A percentile compares a stretch with the other conserved stretches of the same genome.
Conservation (phyloP, 2,329 filamentous ascomycete genomes). For the Penicillium olsonii region DNA sequence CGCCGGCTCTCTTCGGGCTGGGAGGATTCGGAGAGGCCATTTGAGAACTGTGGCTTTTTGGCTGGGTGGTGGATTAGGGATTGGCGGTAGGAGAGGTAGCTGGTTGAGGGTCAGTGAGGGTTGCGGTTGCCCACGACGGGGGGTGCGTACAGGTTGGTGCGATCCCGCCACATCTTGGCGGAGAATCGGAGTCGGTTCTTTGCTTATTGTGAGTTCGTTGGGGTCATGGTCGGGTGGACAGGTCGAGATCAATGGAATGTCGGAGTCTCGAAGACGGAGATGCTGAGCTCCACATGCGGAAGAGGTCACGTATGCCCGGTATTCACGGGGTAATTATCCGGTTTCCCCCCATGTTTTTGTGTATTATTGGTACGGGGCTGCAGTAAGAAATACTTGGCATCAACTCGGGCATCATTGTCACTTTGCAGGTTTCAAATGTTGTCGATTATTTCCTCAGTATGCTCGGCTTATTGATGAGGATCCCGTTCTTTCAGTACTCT, state of each 20-base stretch:
- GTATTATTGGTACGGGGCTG: slow-evolving; percentile 6
- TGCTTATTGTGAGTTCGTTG: slow-evolving; percentile 19
- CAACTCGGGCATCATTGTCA: background rate
- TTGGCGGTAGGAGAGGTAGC: slow-evolving; percentile 98
- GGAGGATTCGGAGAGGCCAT: slow-evolving; percentile 64
- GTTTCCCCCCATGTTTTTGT: background rate
- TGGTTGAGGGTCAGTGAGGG: slow-evolving; percentile 41
- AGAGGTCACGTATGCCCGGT: slow-evolving; percentile 10
- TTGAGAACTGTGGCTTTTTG: slow-evolving; percentile 74
- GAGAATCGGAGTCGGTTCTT: slow-evolving; percentile 12
- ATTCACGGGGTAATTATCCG: slow-evolving; percentile 4
- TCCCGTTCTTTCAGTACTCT: too few species aligned
- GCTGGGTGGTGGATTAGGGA: slow-evolving; percentile 94
- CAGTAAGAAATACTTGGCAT: background rate
- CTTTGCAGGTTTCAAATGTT: too few species aligned
- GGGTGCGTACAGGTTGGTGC: slow-evolving; percentile 84
- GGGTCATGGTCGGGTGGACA: slow-evolving; percentile 16
- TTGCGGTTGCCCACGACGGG: background rate
- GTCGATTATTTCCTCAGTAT: too few species aligned
- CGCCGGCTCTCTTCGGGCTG: slow-evolving; percentile 71
- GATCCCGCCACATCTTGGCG: slow-evolving; percentile 92
- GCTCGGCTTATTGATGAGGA: too few species aligned
- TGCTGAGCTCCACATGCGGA: slow-evolving; percentile 10
- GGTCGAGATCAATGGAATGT: background rate
- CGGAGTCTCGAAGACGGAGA: background rate